Base-by-base conservation (phyloP, 2,329 filamentous ascomycete species). In the Fusarium clavum region DNA sequence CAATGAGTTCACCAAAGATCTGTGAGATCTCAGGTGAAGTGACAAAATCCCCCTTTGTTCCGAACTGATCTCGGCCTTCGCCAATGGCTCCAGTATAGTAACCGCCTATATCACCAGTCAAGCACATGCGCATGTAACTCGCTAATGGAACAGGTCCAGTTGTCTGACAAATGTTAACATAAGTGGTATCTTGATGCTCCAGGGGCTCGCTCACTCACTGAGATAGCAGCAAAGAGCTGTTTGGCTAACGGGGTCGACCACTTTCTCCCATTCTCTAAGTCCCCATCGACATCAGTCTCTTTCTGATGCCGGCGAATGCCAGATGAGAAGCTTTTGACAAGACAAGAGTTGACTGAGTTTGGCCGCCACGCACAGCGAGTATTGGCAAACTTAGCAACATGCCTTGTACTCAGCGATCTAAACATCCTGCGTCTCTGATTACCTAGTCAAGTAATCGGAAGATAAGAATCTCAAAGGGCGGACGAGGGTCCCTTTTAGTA, bases 21-120 rank as follows among this genome's bases (percentile, higher is more conserved):
- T 98, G 96, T 1, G 94, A 98, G 74, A 99, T 98, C 81, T 99
- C 96, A 0, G 96, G 96, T 0, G 94, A 98, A 0, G 96, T 99
- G 54, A 98, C 91, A 77, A 99, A 99, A 81, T 99, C 96, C 27
- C 96, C 96, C 76, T 93, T 92, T 58, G 88, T 84, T n/a, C 96
- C 96, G 75, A 99, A 99, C 69, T 95, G 94, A 77, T 98, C 94
- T 48, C 90, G 88, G 22, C 87, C 90, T 64, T 88, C 82, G 11
- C 86, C 86, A 45, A 91, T 86, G 25, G 90, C 88, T 8, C 91
- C 88, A 1, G 94, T 98, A 81, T 99, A 99, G 83, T 99, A 99
- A 57, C 96, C 96, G 62, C 94, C 94, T 41, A 94, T 83, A 66
- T 96, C 93, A 13, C 93, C 92, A 1, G 96, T 99, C 69, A 99